These are phyloP conservation scores for Aphanomyces euteiches DNA, from an alignment of 352 stramenopile genomes.

Conservation along the genomic window DNA sequence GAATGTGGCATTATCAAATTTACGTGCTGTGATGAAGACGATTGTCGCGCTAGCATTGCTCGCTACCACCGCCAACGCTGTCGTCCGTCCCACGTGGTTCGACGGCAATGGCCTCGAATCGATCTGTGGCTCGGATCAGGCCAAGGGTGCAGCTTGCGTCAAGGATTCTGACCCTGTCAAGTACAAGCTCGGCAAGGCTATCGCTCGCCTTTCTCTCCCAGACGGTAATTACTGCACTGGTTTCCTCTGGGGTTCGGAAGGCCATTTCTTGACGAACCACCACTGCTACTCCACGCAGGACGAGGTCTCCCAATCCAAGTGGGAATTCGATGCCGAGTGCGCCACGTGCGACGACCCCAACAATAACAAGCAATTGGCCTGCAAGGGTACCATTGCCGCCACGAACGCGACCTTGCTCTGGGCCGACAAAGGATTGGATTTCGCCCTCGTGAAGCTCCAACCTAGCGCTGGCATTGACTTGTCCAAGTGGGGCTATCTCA, in stretches of 20 bases:
- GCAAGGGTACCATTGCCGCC: slow-evolving; percentile 36
- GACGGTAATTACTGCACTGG: slow-evolving; percentile 68
- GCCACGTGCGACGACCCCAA: slow-evolving; percentile 33
- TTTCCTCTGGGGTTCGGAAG: slow-evolving; percentile 66
- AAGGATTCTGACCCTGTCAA: slow-evolving; percentile 25
- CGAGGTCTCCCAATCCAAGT: slow-evolving; percentile 55
- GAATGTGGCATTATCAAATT: no score
- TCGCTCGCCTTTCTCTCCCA: slow-evolving; percentile 54
- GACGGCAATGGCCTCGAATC: neutral
- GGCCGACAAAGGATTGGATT: slow-evolving; percentile 46
- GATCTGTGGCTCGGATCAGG: neutral
- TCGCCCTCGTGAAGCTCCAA: slow-evolving; percentile 61
- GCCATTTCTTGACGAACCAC: slow-evolving; percentile 74
- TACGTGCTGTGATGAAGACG: neutral
- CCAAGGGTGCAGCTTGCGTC: neutral
- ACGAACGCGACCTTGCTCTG: slow-evolving; percentile 44
- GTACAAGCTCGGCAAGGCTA: slow-evolving; percentile 40
- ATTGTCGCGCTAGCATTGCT: neutral
- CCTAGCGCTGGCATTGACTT: slow-evolving; percentile 42
- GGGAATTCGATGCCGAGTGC: slow-evolving; percentile 61
- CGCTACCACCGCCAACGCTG: neutral
- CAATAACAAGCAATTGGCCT: slow-evolving; percentile 34
- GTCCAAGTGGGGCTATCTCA: slow-evolving; percentile 55
- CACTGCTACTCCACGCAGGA: slow-evolving; percentile 60
- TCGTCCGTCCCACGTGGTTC: neutral